Conservation (phyloP, 371 early-diverging fungal species). For the Syncephalis fuscata region DNA sequence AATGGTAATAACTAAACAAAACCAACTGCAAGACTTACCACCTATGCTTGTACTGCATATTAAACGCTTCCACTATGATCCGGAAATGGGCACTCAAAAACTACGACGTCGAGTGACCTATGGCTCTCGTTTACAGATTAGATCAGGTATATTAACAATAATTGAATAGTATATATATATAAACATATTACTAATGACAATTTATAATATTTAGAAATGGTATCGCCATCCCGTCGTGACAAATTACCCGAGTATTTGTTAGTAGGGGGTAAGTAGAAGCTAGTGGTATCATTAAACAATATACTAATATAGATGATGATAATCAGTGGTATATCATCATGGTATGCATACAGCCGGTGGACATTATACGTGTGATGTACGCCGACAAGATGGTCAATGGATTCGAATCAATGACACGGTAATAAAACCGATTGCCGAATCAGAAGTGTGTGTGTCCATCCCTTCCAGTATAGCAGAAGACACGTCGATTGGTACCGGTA, state of each 20-base stretch:
- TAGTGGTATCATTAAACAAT: too few relatives aligned
- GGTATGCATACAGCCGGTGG: conserved; percentile 80
- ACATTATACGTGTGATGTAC: conserved; percentile 92
- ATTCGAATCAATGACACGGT: conserved; percentile 80
- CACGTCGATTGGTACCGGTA: too few relatives aligned
- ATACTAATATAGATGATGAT: conserved; percentile 6
- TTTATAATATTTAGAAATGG: too few relatives aligned
- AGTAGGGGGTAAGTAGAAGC: not conserved
- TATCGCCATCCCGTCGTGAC: conserved; percentile 25
- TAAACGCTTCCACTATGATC: conserved; percentile 82
- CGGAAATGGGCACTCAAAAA: conserved; percentile 66
- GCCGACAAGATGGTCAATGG: conserved; percentile 61
- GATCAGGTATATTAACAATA: conserved; percentile 22
- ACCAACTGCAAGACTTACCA: conserved; percentile 66
- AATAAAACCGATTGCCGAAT: conserved; percentile 39
- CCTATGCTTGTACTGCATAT: conserved; percentile 86
- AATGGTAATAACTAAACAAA: conserved; percentile 65
- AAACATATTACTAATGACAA: too few relatives aligned
- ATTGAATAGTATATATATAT: not conserved
- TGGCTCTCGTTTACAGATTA: conserved; percentile 40
- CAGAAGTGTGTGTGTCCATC: conserved; percentile 54
- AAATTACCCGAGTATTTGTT: not conserved
- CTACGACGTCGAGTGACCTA: conserved; percentile 69
- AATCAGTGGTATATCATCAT: conserved; percentile 86
- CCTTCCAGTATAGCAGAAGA: too few relatives aligned